Evolutionary conservation across 208 protist genomes (phyloP).

Genomic region (Trypanosoma avium): DNA sequence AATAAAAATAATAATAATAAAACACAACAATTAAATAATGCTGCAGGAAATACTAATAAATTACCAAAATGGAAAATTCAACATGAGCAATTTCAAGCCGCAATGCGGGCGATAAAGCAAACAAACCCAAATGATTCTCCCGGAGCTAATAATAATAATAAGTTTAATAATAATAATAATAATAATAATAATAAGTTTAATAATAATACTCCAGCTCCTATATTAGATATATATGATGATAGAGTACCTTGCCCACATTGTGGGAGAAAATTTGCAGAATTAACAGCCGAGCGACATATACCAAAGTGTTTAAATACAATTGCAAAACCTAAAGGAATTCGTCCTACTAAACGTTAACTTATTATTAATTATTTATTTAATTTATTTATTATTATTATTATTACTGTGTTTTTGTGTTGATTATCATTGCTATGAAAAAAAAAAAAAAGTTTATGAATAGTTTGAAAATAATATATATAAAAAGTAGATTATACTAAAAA

Average conservation of each 20-base stretch:
- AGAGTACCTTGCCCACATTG: slow-evolving; percentile 89
- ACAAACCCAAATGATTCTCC: slow-evolving; percentile 18
- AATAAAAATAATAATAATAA: not conserved
- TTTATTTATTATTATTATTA: slow-evolving; percentile 14
- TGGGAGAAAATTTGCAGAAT: slow-evolving; percentile 82
- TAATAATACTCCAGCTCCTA: slow-evolving; percentile 32
- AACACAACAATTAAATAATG: not conserved
- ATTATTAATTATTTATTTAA: slow-evolving; percentile 6
- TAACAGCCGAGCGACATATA: slow-evolving; percentile 85
- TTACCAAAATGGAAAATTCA: slow-evolving; percentile 91
- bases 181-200: not conserved
- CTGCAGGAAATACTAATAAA: slow-evolving; percentile 28
- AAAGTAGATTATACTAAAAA: not conserved
- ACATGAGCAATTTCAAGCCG: slow-evolving; percentile 89
- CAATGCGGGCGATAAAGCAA: slow-evolving; percentile 73
- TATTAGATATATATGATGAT: slow-evolving; percentile 65
- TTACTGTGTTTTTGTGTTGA: not conserved
- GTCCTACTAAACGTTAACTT: slow-evolving; percentile 47
- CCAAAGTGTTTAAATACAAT: slow-evolving; percentile 88
- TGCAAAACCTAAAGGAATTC: slow-evolving; percentile 85
- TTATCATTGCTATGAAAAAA: not conserved
- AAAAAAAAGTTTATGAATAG: slow-evolving; percentile 7
- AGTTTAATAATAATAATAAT: not conserved
- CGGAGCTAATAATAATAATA: slow-evolving; percentile 1
- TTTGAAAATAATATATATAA: not conserved